Conservation (phyloP, 2,329 filamentous ascomycete genomes). For the Penicillium sp. region DNA sequence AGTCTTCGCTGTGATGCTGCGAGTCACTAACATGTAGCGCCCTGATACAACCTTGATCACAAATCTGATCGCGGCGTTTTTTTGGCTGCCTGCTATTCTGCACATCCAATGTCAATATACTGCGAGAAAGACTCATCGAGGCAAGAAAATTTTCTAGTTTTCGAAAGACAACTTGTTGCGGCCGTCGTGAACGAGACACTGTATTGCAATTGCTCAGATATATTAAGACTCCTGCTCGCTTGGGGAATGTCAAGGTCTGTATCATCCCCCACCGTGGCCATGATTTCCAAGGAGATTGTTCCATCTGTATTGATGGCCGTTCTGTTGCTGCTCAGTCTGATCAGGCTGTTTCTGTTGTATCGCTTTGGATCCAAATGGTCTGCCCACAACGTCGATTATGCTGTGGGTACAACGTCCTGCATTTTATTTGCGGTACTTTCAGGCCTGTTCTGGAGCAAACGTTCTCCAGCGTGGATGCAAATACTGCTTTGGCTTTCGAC, state of each 20-base stretch:
- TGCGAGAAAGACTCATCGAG: not conserved
- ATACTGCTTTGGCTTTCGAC: not conserved
- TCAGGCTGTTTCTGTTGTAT: not conserved
- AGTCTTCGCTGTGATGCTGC: not conserved
- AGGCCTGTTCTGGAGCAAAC: not conserved
- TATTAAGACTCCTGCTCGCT: not conserved
- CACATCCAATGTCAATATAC: not conserved
- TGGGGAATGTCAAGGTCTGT: not conserved
- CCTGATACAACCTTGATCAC: not conserved
- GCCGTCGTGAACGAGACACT: not conserved
- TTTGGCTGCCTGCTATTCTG: not conserved
- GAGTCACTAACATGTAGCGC: not conserved
- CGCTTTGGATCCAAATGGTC: not conserved
- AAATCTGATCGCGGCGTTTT: not conserved
- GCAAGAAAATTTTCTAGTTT: not conserved
- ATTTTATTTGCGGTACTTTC: not conserved
- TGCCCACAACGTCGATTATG: not conserved
- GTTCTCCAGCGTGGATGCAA: not conserved
- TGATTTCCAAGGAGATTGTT: not conserved
- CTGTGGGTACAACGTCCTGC: not conserved
- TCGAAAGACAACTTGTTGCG: not conserved
- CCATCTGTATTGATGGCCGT: not conserved
- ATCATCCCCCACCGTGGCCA: not conserved
- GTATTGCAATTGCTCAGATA: not conserved
- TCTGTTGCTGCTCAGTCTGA: not conserved